phyloP scores from a whole-genome alignment of 78 protist genomes.

The Tieghemostelium lacteum region DNA sequence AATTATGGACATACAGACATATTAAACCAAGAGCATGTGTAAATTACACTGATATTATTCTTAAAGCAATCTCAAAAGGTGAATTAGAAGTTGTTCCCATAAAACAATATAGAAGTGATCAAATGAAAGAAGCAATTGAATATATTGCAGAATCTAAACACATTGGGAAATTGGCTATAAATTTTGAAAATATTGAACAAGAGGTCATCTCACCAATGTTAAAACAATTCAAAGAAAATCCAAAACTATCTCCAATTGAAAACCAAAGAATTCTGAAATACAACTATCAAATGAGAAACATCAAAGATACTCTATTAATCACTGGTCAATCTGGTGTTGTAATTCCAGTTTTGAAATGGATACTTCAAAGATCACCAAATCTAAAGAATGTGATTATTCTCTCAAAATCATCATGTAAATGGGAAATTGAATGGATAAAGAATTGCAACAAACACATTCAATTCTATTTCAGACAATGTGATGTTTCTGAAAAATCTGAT shows the following conservation, averaged over 20 bases:
- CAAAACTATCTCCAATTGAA: no score
- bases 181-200: background rate
- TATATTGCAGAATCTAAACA: background rate
- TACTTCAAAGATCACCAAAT: background rate
- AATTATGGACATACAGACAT: background rate
- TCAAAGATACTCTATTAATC: background rate
- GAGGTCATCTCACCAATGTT: background rate
- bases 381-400: background rate
- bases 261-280: background rate
- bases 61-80: background rate
- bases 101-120: background rate
- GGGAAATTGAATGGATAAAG: conserved; percentile 6
- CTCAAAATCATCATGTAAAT: conserved; percentile 13
- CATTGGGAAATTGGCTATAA: conserved; percentile 49
- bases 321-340: conserved; percentile 3
- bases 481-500: background rate
- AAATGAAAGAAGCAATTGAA: conserved; percentile 5
- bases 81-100: background rate
- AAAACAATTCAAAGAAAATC: background rate
- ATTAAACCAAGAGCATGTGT: no score
- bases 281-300: background rate
- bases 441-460: background rate
- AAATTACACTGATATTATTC: background rate
- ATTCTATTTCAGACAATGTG: conserved; percentile 1
- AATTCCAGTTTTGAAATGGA: conserved; percentile 6